Percentiles rank a stretch among this genome's conserved stretches.
Evolutionary conservation across 2,329 filamentous ascomycete species (phyloP).

Genomic region (Curvularia lunata): DNA sequence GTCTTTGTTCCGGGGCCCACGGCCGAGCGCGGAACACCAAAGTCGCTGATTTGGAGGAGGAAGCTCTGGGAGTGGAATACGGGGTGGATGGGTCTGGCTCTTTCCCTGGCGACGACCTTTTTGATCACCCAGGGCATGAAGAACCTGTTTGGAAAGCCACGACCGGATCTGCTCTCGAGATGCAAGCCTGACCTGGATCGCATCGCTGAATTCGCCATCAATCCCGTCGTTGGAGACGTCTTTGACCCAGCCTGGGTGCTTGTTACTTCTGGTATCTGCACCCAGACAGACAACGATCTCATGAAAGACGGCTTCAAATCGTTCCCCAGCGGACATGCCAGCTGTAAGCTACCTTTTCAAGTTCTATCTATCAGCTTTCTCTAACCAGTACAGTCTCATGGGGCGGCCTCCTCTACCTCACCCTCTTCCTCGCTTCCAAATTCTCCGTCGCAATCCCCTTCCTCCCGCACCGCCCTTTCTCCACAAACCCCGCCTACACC

Average conservation of each 20-base stretch:
- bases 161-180: constrained; percentile 69
- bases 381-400: constrained; percentile 63
- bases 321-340: constrained; percentile 80
- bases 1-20: constrained; percentile 74
- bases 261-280: constrained; percentile 79
- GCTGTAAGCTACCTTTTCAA: constrained; percentile 56
- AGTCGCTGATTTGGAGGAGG: constrained; percentile 72
- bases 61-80: constrained; percentile 92
- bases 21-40: constrained; percentile 67
- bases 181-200: constrained; percentile 77
- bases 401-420: constrained; percentile 82
- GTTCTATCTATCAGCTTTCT: neutral
- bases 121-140: constrained; percentile 88
- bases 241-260: constrained; percentile 67
- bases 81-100: constrained; percentile 80
- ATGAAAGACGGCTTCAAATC: constrained; percentile 83
- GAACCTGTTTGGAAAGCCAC: constrained; percentile 69
- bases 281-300: constrained; percentile 64
- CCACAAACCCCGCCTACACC: constrained; percentile 58
- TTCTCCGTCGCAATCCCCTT: constrained; percentile 77
- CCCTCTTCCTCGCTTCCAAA: constrained; percentile 85
- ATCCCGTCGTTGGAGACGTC: constrained; percentile 58
- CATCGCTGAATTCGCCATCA: constrained; percentile 61
- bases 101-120: constrained; percentile 74
- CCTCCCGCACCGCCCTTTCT: constrained; percentile 59